These are phyloP conservation scores for Pythium phragmiticola DNA, from an alignment of 352 stramenopile genomes.

Conservation along the genomic window DNA sequence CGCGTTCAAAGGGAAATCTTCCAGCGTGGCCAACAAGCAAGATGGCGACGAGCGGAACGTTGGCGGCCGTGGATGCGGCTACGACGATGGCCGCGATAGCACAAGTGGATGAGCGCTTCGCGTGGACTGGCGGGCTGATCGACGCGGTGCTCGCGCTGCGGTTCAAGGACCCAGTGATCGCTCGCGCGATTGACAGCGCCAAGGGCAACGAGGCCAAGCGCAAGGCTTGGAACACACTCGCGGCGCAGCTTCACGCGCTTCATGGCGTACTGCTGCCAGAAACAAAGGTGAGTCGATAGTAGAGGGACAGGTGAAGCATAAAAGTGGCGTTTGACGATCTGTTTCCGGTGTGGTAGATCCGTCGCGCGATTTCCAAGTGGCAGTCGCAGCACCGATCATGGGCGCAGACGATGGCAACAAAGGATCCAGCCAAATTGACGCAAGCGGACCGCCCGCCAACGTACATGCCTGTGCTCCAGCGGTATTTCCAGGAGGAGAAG, in stretches of 20 bases:
- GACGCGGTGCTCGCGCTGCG: slow-evolving; percentile 21
- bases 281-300: slow-evolving; percentile 9
- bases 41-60: not conserved
- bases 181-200: slow-evolving; percentile 12
- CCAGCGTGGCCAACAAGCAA: not conserved
- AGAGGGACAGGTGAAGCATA: not conserved
- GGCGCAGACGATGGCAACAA: not conserved
- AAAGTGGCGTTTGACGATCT: not conserved
- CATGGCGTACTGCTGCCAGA: slow-evolving; percentile 15
- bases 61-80: no score
- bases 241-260: slow-evolving; percentile 2
- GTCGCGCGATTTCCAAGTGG: slow-evolving; percentile 25
- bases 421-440: slow-evolving; percentile 4
- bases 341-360: slow-evolving; percentile 9
- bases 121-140: slow-evolving; percentile 22
- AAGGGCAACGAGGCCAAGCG: slow-evolving; percentile 21
- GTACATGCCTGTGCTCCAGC: slow-evolving; percentile 21
- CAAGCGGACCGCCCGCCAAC: slow-evolving; percentile 15
- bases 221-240: slow-evolving; percentile 20
- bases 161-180: slow-evolving; percentile 18
- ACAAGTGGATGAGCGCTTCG: slow-evolving; percentile 18
- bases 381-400: slow-evolving; percentile 23
- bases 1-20: slow-evolving; percentile 11
- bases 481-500: slow-evolving; percentile 11
- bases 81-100: not conserved